Conservation (phyloP, 73 alveolate genomes). For the Paramecium octaurelia region DNA sequence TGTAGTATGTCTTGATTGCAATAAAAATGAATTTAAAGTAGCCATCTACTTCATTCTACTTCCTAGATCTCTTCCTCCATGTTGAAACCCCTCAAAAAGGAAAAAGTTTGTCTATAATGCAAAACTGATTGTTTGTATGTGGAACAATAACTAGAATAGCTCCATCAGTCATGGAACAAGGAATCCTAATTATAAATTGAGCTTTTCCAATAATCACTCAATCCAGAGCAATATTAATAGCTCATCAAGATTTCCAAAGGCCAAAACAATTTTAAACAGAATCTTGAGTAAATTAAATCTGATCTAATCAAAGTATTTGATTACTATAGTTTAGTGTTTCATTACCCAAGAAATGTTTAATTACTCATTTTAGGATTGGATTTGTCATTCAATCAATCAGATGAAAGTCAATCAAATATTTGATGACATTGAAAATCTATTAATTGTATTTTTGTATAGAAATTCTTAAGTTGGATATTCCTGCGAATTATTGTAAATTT, state of each 20-base stretch:
- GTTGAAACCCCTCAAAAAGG: background rate
- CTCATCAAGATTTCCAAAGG: background rate
- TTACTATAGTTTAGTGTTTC: background rate
- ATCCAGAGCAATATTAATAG: background rate
- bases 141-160: background rate
- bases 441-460: background rate
- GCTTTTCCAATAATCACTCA: background rate
- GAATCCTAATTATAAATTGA: background rate
- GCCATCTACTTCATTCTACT: background rate
- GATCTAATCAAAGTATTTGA: background rate
- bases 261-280: background rate
- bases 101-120: background rate
- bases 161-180: background rate
- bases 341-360: background rate
- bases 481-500: background rate
- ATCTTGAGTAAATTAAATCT: background rate
- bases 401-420: background rate
- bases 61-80: background rate
- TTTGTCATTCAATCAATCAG: background rate
- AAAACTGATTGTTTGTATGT: background rate
- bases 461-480: background rate
- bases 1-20: background rate
- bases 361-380: conserved; percentile 17
- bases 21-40: background rate
- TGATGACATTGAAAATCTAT: background rate